Conservation (phyloP, 768 basidiomycete species). For the Macrocybe gigantea region DNA sequence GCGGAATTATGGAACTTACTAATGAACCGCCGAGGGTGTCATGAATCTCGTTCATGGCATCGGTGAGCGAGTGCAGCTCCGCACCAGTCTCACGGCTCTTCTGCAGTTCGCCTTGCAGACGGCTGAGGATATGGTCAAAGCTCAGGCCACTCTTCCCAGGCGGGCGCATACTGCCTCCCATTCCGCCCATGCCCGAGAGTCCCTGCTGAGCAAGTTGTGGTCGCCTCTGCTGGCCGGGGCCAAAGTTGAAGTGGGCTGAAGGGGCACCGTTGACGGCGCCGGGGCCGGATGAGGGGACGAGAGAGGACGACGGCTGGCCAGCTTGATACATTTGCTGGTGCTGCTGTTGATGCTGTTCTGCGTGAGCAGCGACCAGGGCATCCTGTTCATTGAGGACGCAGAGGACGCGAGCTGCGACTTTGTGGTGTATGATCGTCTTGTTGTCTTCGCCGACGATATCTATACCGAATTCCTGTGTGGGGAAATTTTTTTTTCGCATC, state of each 20-base stretch:
- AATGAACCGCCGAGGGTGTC: constrained; percentile 83
- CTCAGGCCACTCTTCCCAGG: constrained; percentile 84
- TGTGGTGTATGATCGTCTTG: constrained; percentile 96
- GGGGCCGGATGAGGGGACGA: constrained; percentile 11
- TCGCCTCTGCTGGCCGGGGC: constrained; percentile 41
- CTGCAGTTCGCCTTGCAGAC: constrained; percentile 89
- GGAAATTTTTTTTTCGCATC: neutral
- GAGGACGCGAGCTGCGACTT: constrained; percentile 91
- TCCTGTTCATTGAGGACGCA: constrained; percentile 88
- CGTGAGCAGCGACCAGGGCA: constrained; percentile 63
- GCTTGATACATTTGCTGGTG: constrained; percentile 29
- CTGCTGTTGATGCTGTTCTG: constrained; percentile 61
- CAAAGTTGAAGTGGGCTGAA: constrained; percentile 17
- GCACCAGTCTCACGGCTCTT: constrained; percentile 91
- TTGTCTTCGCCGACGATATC: constrained; percentile 99
- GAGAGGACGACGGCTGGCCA: constrained; percentile 9
- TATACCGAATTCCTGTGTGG: constrained; percentile 89
- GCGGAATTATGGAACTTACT: constrained; percentile 38
- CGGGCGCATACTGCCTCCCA: constrained; percentile 63
- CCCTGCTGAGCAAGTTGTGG: constrained; percentile 55
- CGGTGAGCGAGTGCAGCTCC: constrained; percentile 73
- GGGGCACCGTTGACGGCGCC: constrained; percentile 12
- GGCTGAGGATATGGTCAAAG: constrained; percentile 87
- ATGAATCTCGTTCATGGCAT: constrained; percentile 85
- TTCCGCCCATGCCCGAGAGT: constrained; percentile 67